A percentile compares a stretch with the other conserved stretches of the same genome.
phyloP scores from a whole-genome alignment of 1,284 basidiomycete species.

The Meira miltonrushii region DNA sequence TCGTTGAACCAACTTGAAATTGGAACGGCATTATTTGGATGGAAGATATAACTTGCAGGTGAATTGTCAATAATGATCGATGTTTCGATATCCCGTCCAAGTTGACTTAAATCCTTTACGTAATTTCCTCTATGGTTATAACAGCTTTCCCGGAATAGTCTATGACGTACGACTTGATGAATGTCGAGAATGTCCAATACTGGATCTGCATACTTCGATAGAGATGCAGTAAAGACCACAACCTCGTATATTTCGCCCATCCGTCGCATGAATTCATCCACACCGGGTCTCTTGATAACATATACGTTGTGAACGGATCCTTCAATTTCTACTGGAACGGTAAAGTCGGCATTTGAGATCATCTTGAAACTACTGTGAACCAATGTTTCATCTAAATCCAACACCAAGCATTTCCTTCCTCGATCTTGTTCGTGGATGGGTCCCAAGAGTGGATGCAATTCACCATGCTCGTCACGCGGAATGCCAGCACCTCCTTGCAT shows the following conservation, averaged over 20 bases:
- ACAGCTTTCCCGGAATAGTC: slow-evolving; percentile 95
- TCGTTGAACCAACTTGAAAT: slow-evolving; percentile 98
- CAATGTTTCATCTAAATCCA: slow-evolving; percentile 88
- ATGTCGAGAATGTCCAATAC: slow-evolving; percentile 94
- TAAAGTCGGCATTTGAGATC: slow-evolving; percentile 91
- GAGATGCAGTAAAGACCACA: slow-evolving; percentile 93
- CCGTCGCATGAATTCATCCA: slow-evolving; percentile 89
- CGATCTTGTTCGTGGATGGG: slow-evolving; percentile 67
- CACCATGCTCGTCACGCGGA: slow-evolving; percentile 73
- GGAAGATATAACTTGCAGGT: slow-evolving; percentile 97
- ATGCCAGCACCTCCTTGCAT: slow-evolving; percentile 75
- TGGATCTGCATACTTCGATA: slow-evolving; percentile 99
- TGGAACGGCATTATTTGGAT: slow-evolving; percentile 96
- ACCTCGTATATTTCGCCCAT: slow-evolving; percentile 99
- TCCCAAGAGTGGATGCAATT: slow-evolving; percentile 75
- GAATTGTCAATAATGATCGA: slow-evolving; percentile 99
- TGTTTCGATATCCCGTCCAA: slow-evolving; percentile 84
- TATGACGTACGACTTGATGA: slow-evolving; percentile 85
- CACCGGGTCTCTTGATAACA: slow-evolving; percentile 96
- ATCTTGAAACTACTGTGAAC: slow-evolving; percentile 70
- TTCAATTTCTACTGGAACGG: slow-evolving; percentile 98
- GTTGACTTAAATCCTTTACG: slow-evolving; percentile 96
- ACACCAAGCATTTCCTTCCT: slow-evolving; percentile 79
- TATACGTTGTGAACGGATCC: slow-evolving; percentile 97
- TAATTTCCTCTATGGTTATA: slow-evolving; percentile 99